A percentile compares a stretch with the other conserved stretches of the same genome.
Evolutionary conservation across 2,329 filamentous ascomycete genomes (phyloP).

Genomic region (Aspergillus fischeri): DNA sequence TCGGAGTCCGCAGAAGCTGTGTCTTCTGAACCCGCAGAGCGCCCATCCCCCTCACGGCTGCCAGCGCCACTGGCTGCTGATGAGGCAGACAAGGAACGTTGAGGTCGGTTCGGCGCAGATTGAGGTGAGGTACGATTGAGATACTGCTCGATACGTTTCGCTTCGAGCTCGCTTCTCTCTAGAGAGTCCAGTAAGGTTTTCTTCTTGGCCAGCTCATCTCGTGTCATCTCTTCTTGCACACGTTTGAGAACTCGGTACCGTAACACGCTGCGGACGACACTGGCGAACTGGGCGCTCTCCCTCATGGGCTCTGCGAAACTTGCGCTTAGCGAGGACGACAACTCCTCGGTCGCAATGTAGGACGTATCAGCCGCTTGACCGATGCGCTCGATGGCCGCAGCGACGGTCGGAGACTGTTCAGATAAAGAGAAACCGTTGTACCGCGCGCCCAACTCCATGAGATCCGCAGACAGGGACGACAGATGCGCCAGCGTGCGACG

Average conservation of each 20-base stretch:
- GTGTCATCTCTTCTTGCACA: constrained; percentile 95
- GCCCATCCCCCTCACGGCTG: constrained; percentile 40
- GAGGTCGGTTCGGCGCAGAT: constrained; percentile 43
- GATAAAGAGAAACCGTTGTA: constrained; percentile 97
- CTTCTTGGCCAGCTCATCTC: constrained; percentile 89
- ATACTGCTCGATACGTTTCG: constrained; percentile 89
- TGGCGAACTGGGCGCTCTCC: constrained; percentile 94
- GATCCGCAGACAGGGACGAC: constrained; percentile 75
- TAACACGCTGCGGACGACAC: constrained; percentile 83
- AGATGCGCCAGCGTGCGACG: constrained; percentile 82
- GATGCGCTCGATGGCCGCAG: constrained; percentile 87
- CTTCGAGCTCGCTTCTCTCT: constrained; percentile 91
- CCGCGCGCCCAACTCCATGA: constrained; percentile 89
- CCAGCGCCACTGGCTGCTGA: constrained; percentile 41
- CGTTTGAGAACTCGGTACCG: constrained; percentile 88
- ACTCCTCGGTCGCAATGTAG: constrained; percentile 90
- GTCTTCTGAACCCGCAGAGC: constrained; percentile 64
- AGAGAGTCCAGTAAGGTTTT: constrained; percentile 74
- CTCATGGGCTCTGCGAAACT: constrained; percentile 97
- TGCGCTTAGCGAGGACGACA: constrained; percentile 81
- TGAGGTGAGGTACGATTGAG: constrained; percentile 60
- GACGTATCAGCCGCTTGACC: constrained; percentile 94
- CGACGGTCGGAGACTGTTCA: constrained; percentile 82
- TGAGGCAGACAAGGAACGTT: constrained; percentile 62
- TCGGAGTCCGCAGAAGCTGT: constrained; percentile 92